Base-by-base conservation (phyloP, 768 basidiomycete genomes). In the Serpula lacrymans region DNA sequence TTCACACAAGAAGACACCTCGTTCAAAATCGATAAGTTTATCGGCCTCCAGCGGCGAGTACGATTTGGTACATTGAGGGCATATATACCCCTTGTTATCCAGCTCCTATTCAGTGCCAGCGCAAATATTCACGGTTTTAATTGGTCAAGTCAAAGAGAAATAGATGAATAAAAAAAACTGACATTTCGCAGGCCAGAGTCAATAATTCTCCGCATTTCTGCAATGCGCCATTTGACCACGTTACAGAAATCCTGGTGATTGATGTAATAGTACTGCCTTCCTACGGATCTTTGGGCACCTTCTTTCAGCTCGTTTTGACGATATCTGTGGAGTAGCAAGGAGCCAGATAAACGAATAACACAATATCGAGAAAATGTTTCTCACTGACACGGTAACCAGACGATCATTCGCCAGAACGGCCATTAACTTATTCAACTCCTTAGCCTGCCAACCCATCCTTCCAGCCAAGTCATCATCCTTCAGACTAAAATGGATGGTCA, bases 11-110 rank as follows among this genome's bases (percentile, higher is more conserved):
- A 98, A 80, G 6, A 75, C 65, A 40, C 79, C 79, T 17, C 68
- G 71, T 25, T 58, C 34, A 46, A 80, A 80, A 60, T 93, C 87
- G 71, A 91, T 82, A 35, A 97, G 70, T 48, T 77, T 81, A 64
- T 88, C 82, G 35, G 83, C 86, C 46, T 98, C 92, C 11, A 99
- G 71, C 0, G 90, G 81, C 1, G 85, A 77, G 62, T 91, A 99
- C 1, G 81, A 79, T 53, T 82, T 81, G 43, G 78, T 77, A 70
- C 94, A 97, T 50, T 81, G 78, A 2, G 92, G 85, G 61, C 95
- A 99, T 43, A 94, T 82, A 62, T 96, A 98, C n/a, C 95, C 96
- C 64, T 95, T 90, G 59, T 93, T 90, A 47, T 94, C 91, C 46
- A 96, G 80, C 68, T 97, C 92, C 94, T 97, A 54, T 24, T 6